Evolutionary conservation across 768 basidiomycete species (phyloP).

Genomic region (Stropharia rugosoannulata): DNA sequence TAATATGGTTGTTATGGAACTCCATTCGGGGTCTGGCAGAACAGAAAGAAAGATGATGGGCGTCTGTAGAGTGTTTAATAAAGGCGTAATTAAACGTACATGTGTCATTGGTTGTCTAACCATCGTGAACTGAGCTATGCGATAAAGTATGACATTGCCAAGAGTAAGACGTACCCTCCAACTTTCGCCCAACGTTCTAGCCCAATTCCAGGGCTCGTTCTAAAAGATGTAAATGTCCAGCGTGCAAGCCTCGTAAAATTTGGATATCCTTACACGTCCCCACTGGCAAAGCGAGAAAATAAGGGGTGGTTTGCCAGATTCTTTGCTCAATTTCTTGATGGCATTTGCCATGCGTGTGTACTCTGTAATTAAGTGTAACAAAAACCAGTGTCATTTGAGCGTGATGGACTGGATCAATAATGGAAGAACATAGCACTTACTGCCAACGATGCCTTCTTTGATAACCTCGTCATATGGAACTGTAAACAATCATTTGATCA

Average conservation of each 20-base stretch:
- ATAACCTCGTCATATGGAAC: constrained; percentile 57
- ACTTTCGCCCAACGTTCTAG: constrained; percentile 54
- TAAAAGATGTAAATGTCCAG: constrained; percentile 16
- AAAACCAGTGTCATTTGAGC: no score
- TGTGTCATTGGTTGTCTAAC: constrained; percentile 52
- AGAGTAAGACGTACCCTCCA: constrained; percentile 51
- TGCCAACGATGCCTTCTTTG: constrained; percentile 54
- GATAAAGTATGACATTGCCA: background rate
- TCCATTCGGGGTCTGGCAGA: constrained; percentile 41
- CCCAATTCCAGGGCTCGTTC: constrained; percentile 69
- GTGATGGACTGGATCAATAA: background rate
- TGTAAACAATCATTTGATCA: background rate
- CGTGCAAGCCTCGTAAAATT: background rate
- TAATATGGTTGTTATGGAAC: constrained; percentile 49
- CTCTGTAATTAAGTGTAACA: constrained; percentile 31
- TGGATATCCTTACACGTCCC: constrained; percentile 48
- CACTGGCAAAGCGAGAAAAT: constrained; percentile 66
- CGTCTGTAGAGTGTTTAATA: background rate
- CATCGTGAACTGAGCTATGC: background rate
- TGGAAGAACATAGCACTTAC: constrained; percentile 30
- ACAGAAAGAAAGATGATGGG: background rate
- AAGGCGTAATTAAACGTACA: background rate
- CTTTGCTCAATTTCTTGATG: constrained; percentile 45
- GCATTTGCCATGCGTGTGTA: constrained; percentile 62
- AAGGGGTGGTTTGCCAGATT: constrained; percentile 51